phyloP scores from a whole-genome alignment of 2,329 filamentous ascomycete genomes.

The Exophiala lecanii-corni region DNA sequence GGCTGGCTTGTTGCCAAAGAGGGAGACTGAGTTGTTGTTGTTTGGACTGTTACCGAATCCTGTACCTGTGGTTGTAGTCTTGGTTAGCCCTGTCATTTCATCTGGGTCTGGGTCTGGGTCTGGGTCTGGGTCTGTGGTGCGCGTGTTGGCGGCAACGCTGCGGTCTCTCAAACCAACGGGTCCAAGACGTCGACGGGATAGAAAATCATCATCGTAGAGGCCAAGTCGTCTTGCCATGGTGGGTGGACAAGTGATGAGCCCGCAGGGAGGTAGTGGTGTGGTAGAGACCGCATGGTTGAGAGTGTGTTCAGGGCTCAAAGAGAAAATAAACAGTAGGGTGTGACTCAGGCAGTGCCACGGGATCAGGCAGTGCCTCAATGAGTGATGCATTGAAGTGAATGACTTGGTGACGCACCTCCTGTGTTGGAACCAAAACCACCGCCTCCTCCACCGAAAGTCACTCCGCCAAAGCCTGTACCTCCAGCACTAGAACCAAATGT shows the following conservation, averaged over 20 bases:
- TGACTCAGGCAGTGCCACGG: too few species aligned
- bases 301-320: too few species aligned
- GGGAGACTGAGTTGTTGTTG: conserved; percentile 16
- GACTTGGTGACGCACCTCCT: conserved; percentile 18
- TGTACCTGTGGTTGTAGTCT: background rate
- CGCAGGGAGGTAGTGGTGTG: background rate
- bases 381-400: conserved; percentile 2
- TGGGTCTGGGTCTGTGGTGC: background rate
- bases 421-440: conserved; percentile 5
- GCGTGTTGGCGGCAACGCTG: background rate
- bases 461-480: conserved; percentile 3
- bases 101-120: background rate
- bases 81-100: conserved; percentile 6
- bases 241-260: background rate
- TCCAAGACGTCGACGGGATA: background rate
- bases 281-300: too few species aligned
- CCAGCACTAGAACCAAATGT: conserved; percentile 17
- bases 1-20: conserved; percentile 25
- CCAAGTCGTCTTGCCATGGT: background rate
- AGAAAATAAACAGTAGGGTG: too few species aligned
- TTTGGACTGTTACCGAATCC: conserved; percentile 19
- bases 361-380: too few species aligned
- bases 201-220: background rate
- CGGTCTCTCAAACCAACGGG: background rate
- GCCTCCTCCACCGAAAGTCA: background rate